Evolutionary conservation across 2,329 filamentous ascomycete genomes (phyloP).

Genomic region (Ampelomyces quisqualis): DNA sequence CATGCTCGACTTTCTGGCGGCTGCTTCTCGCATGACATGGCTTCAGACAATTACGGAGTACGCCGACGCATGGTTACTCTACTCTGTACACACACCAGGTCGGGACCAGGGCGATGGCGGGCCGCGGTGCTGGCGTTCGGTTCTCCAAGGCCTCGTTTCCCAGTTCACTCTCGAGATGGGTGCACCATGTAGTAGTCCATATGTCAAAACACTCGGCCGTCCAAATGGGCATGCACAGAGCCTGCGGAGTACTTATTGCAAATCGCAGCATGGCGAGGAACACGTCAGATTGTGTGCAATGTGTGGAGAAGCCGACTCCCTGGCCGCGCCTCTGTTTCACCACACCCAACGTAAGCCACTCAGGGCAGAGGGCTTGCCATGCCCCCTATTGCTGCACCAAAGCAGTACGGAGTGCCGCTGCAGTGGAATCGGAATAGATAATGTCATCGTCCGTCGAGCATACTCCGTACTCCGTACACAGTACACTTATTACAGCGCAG

Average conservation of each 20-base stretch:
- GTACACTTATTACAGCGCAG: too few relatives aligned
- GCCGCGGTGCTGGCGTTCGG: background rate
- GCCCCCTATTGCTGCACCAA: conserved; percentile 20
- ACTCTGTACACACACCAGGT: too few relatives aligned
- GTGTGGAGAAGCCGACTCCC: conserved; percentile 15
- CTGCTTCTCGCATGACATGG: background rate
- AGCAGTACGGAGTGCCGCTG: conserved; percentile 12
- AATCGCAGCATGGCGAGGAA: conserved; percentile 12
- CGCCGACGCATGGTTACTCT: too few relatives aligned
- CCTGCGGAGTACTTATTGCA: conserved; percentile 8
- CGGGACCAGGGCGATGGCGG: too few relatives aligned
- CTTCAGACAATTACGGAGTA: too few relatives aligned
- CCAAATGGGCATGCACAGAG: conserved; percentile 9
- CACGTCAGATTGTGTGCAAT: conserved; percentile 32
- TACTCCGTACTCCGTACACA: background rate
- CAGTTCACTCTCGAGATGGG: conserved; percentile 1
- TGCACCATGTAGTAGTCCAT: conserved; percentile 4
- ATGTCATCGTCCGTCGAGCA: background rate
- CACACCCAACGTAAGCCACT: conserved; percentile 21
- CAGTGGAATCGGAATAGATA: conserved; percentile 6
- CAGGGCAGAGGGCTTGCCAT: conserved; percentile 12
- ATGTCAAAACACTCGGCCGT: conserved; percentile 5
- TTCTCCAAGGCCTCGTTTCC: conserved; percentile 13
- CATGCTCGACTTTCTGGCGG: too few relatives aligned
- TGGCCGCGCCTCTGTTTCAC: conserved; percentile 32